Evolutionary conservation across 306 rosid species (phyloP).

Genomic region (Ammopiptanthus mongolicus): DNA sequence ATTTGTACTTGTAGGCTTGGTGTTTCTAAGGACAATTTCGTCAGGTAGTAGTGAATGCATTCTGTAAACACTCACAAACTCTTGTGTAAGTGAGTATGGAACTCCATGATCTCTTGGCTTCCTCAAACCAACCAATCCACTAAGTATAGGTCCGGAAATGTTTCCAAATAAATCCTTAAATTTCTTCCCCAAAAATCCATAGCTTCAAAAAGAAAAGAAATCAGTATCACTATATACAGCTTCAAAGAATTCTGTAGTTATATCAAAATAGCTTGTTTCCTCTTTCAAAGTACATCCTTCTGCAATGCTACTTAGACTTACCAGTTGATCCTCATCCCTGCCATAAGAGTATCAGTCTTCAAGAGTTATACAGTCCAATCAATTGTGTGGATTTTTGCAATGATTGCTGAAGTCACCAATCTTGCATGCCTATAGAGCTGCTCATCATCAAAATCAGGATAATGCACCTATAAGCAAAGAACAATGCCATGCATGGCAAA

Average conservation of each 20-base stretch:
- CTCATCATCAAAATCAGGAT: slow-evolving; percentile 61
- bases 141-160: slow-evolving; percentile 48
- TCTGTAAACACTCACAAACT: slow-evolving; percentile 70
- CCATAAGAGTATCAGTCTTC: slow-evolving; percentile 58
- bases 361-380: slow-evolving; percentile 86
- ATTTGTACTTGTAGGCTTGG: slow-evolving; percentile 12
- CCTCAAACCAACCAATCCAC: slow-evolving; percentile 67
- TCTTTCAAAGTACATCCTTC: not conserved
- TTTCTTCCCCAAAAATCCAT: slow-evolving; percentile 72
- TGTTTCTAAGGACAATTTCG: slow-evolving; percentile 41
- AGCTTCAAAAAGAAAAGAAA: slow-evolving; percentile 39
- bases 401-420: slow-evolving; percentile 74
- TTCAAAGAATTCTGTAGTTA: not conserved
- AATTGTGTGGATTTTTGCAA: slow-evolving; percentile 80
- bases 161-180: slow-evolving; percentile 64
- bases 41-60: slow-evolving; percentile 76
- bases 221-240: not conserved
- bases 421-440: slow-evolving; percentile 62
- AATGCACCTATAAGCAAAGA: slow-evolving; percentile 34
- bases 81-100: slow-evolving; percentile 75
- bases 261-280: not conserved
- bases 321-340: slow-evolving; percentile 77
- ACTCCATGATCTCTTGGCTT: slow-evolving; percentile 73
- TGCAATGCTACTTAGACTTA: slow-evolving; percentile 18
- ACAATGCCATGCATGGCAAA: not conserved